phyloP scores from a whole-genome alignment of 768 basidiomycete species.

The Phanerochaete sordida region DNA sequence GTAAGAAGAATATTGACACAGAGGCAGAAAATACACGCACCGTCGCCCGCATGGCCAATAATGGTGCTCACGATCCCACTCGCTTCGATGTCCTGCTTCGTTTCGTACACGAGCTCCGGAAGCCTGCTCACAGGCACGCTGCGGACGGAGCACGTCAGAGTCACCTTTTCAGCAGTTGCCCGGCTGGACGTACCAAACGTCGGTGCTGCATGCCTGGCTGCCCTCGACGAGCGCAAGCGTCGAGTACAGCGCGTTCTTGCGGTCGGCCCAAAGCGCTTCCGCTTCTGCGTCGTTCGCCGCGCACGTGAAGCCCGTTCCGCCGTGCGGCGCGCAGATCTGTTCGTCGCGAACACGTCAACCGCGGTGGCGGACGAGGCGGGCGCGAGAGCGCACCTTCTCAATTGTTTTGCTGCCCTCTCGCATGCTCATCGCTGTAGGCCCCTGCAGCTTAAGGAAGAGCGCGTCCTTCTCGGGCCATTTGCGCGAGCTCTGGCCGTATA shows the following conservation, averaged over 20 bases:
- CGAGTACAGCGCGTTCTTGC: slow-evolving; percentile 80
- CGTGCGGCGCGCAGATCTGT: slow-evolving; percentile 64
- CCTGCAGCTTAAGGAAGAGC: slow-evolving; percentile 91
- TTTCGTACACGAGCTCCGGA: slow-evolving; percentile 70
- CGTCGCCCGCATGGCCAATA: slow-evolving; percentile 80
- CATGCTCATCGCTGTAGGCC: slow-evolving; percentile 46
- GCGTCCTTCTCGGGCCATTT: slow-evolving; percentile 72
- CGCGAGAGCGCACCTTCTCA: too few species aligned
- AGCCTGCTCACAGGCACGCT: slow-evolving; percentile 71
- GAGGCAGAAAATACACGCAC: too few species aligned
- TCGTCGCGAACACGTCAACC: not conserved
- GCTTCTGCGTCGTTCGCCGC: slow-evolving; percentile 75
- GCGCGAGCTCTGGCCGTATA: slow-evolving; percentile 11
- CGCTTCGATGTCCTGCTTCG: slow-evolving; percentile 71
- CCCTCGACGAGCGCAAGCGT: slow-evolving; percentile 64
- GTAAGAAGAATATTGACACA: too few species aligned
- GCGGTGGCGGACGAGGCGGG: too few species aligned
- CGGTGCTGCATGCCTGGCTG: slow-evolving; percentile 76
- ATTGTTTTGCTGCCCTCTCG: slow-evolving; percentile 37
- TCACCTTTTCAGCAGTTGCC: not conserved
- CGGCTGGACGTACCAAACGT: slow-evolving; percentile 73
- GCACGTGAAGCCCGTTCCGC: slow-evolving; percentile 65
- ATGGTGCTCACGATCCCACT: slow-evolving; percentile 60
- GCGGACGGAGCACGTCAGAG: not conserved
- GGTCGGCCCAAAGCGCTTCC: slow-evolving; percentile 75